phyloP scores from a whole-genome alignment of 306 rosid species.

The Lathyrus oleraceus region DNA sequence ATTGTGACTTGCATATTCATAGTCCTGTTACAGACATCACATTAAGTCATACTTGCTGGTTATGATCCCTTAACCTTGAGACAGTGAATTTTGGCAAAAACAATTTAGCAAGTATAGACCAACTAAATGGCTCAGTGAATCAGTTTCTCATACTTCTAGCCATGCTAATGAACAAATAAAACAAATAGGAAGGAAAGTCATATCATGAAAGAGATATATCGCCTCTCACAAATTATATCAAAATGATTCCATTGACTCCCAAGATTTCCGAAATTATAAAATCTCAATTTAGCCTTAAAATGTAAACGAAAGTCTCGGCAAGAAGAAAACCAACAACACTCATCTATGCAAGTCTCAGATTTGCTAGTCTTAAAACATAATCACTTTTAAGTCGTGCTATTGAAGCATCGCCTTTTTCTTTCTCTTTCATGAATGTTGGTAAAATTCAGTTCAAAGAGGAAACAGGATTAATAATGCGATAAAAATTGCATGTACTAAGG shows the following conservation, averaged over 20 bases:
- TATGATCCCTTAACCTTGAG: constrained; percentile 8
- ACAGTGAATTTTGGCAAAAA: not conserved
- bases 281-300: not conserved
- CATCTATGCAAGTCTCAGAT: not conserved
- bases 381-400: constrained; percentile 9
- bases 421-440: constrained; percentile 12
- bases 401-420: not conserved
- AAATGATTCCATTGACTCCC: constrained; percentile 24
- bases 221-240: not conserved
- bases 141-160: constrained; percentile 15
- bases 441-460: not conserved
- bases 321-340: constrained; percentile 26
- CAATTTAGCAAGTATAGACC: not conserved
- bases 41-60: constrained; percentile 15
- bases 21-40: constrained; percentile 57
- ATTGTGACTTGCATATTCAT: constrained; percentile 82
- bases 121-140: constrained; percentile 13
- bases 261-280: not conserved
- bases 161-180: not conserved
- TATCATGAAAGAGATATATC: not conserved
- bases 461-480: not conserved
- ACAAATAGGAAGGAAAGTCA: not conserved
- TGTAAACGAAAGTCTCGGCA: constrained; percentile 1
- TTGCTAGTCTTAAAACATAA: not conserved
- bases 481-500: not conserved